Evolutionary conservation across 768 basidiomycete species (phyloP).

Genomic region (Tubosaeta sp.): DNA sequence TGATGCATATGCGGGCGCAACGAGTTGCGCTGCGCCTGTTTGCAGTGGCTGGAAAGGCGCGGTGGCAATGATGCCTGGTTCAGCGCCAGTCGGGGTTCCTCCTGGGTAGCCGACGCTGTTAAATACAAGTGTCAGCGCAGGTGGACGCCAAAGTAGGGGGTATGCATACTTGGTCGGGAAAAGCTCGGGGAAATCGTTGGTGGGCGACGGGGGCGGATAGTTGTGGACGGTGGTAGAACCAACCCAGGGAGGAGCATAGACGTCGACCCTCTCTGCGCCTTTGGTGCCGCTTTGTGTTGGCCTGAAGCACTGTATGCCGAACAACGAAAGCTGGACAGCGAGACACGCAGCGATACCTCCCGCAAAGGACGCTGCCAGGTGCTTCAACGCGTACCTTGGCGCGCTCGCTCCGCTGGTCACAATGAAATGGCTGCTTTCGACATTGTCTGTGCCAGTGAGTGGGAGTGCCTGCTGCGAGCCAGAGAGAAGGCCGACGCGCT

Average conservation of each 20-base stretch:
- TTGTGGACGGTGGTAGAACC: conserved; percentile 68
- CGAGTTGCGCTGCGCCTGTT: conserved; percentile 61
- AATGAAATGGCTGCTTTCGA: neutral
- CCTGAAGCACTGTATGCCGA: conserved; percentile 31
- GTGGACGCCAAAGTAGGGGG: no score
- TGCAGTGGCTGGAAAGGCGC: conserved; percentile 79
- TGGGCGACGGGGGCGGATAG: conserved; percentile 71
- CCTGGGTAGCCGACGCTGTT: conserved; percentile 67
- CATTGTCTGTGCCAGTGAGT: conserved; percentile 6
- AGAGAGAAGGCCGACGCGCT: conserved; percentile 38
- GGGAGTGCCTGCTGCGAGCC: conserved; percentile 11
- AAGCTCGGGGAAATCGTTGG: conserved; percentile 64
- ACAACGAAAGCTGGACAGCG: conserved; percentile 43
- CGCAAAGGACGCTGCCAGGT: conserved; percentile 48
- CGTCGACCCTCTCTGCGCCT: conserved; percentile 19
- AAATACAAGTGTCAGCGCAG: neutral
- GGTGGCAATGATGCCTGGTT: conserved; percentile 66
- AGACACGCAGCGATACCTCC: conserved; percentile 51
- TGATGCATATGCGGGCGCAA: conserved; percentile 39
- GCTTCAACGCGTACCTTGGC: conserved; percentile 19
- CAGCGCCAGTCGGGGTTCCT: conserved; percentile 74
- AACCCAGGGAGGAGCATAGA: conserved; percentile 59
- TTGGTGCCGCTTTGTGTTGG: neutral
- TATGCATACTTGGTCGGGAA: conserved; percentile 57
- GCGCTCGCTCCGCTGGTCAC: conserved; percentile 15